phyloP scores from a whole-genome alignment of 192 early-diverging fungal species.

The Funneliformis geosporum region DNA sequence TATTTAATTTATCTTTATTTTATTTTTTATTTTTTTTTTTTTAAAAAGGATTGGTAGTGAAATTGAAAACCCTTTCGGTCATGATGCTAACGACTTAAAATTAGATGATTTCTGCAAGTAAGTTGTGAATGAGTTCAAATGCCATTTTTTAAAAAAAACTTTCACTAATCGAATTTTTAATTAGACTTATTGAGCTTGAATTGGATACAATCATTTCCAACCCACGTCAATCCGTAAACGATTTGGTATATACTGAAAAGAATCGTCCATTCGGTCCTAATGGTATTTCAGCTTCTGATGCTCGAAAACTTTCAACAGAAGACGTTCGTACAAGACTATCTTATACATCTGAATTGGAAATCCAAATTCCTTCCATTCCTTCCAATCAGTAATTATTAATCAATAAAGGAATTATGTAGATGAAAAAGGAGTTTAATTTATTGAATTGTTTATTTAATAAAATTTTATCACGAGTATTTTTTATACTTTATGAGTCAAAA shows the following conservation, averaged over 20 bases:
- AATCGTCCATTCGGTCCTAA: conserved; percentile 43
- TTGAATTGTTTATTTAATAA: no score
- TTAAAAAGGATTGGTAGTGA: conserved; percentile 67
- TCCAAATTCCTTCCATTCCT: no score
- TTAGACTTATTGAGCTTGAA: background rate
- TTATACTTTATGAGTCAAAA: no score
- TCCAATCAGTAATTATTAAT: no score
- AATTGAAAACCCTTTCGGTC: conserved; percentile 93
- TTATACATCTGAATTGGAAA: background rate
- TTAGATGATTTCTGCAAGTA: conserved; percentile 59
- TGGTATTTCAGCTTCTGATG: conserved; percentile 36
- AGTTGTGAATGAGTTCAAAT: conserved; percentile 7
- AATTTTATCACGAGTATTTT: no score
- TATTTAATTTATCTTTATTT: background rate
- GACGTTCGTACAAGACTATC: conserved; percentile 41
- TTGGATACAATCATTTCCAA: background rate
- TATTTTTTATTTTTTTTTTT: background rate
- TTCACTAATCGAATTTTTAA: background rate
- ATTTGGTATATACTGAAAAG: conserved; percentile 43
- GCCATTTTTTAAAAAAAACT: background rate
- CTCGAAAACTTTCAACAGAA: conserved; percentile 34
- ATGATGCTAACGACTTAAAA: conserved; percentile 73
- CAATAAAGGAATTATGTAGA: no score
- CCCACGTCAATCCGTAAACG: conserved; percentile 6
- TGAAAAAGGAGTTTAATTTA: no score